Base-by-base conservation (phyloP, 192 early-diverging fungal genomes). In the Chytriomyces hyalinus region DNA sequence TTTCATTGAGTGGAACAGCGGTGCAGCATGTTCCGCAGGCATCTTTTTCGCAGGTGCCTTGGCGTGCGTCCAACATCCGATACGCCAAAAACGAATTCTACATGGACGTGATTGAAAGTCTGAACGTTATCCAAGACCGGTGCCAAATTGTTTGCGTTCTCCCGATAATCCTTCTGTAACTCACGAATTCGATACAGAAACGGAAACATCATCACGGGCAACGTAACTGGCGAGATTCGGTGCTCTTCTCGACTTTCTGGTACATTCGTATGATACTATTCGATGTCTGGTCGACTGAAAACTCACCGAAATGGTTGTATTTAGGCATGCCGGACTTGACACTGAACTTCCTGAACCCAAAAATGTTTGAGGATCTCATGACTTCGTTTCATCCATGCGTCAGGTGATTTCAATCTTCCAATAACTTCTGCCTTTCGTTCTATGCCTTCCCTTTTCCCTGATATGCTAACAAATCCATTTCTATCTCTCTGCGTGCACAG, bases 41-140 rank as follows among this genome's bases (percentile, higher is more conserved):
- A 24, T 82, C 79, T 4, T 80, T 93, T 78, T 92, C 92, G 8
- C 90, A 84, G 8, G 88, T 96, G 22, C 94, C 95, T 8, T 98
- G 97, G 97, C 85, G 97, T 67, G 88, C 91, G 50, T 84, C 88
- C 28, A 94, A 94, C 28, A 92, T 97, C 48, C 92, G 94, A 80
- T 94, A 98, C 77, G 84, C 89, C 2, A 90, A 90, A 61, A 98
- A 98, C 85, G 96, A 98, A 82, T 92, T 98, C 67, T 96, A 94
- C 77, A 92, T 98, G 76, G 97, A 98, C 78, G 87, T 98, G 24
- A 82, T 92, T 20, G 97, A 98, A 85, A 91, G 93, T 46, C 87
- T 98, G 43, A 93, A 98, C 82, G 91, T 92, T 4, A 92, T 94
- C 13, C 81, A 95, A 10, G 93, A 94, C 78, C 82, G 82, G 90